Base-by-base conservation (phyloP, 768 basidiomycete genomes). In the Russula dissimulans region DNA sequence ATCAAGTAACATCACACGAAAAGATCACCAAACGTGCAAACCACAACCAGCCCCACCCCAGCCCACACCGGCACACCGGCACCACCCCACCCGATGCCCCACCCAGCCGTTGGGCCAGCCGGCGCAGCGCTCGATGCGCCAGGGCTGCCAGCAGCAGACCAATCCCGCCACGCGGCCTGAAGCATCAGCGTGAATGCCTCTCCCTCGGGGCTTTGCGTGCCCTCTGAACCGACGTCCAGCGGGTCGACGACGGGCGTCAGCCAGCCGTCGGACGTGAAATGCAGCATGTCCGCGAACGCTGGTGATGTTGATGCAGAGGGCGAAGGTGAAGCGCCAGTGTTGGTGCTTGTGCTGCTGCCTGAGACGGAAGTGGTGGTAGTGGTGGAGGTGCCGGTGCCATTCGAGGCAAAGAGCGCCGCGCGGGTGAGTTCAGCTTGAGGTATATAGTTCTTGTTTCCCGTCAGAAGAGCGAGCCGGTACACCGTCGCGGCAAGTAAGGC, bases 181-280 rank as follows among this genome's bases (percentile, higher is more conserved):
- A 93, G 77, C 67, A 84, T 77, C 5, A 94, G 70, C 11, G 88
- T 81, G 70, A 95, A 95, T 7, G 87, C 88, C 73, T 94, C 79
- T 0, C 78, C 84, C 70, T 95, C 92, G 2, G 91, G 81, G 60
- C 86, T 88, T 18, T 81, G 22, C 0, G 71, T 59, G 0, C 87
- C 85, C 60, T 79, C 59, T 1, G 62, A 11, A 0, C 75, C 73
- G 66, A 77, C 84, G 2, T 74, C 69, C 55, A 86, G 69, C 0
- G 92, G 91, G 67, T 95, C 76, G 3, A 88, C 88, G 17, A 92
- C 89, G 5, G 88, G 88, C 5, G 74, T 76, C 29, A 91, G 71
- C 83, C 86, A 88, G 3, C 88, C 85, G 42, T 82, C 73, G 9
- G 63, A n/a, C 0, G 77, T 78, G 62, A 89, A 78, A 66, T 86